These are phyloP conservation scores for Blastobotrys muscicola DNA, from an alignment of 805 yeast genomes.

Conservation along the genomic window DNA sequence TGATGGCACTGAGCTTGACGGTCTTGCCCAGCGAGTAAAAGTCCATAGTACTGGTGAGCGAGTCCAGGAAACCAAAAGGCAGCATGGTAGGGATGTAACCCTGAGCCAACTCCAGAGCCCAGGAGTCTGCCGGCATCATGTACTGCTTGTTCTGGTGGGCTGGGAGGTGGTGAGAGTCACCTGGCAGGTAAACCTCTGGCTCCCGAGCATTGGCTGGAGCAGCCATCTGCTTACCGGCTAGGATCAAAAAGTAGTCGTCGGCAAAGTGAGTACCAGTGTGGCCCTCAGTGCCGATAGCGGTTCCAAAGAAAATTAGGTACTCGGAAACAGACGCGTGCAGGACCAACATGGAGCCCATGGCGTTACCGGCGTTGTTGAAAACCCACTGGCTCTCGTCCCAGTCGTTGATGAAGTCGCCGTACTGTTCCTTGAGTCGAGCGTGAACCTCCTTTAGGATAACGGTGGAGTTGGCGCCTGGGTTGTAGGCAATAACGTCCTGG, in stretches of 20 bases:
- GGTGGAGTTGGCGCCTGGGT: conserved; percentile 38
- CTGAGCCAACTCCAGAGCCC: conserved; percentile 92
- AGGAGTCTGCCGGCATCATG: conserved; percentile 69
- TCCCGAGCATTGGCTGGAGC: conserved; percentile 52
- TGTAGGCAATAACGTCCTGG: conserved; percentile 36
- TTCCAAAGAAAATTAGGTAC: conserved; percentile 86
- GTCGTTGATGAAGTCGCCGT: conserved; percentile 68
- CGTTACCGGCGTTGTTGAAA: conserved; percentile 96
- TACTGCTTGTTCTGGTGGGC: conserved; percentile 79
- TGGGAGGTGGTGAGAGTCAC: conserved; percentile 70
- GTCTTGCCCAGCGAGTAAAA: conserved; percentile 59
- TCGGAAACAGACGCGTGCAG: conserved; percentile 92
- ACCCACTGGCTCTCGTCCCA: conserved; percentile 80
- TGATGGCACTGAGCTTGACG: conserved; percentile 60
- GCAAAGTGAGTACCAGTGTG: conserved; percentile 94
- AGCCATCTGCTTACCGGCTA: conserved; percentile 71
- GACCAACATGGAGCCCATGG: conserved; percentile 90
- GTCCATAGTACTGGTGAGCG: conserved; percentile 73
- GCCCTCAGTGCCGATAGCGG: conserved; percentile 92
- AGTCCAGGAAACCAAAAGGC: conserved; percentile 87
- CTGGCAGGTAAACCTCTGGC: conserved; percentile 74
- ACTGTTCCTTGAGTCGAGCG: conserved; percentile 45
- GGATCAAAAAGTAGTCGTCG: conserved; percentile 92
- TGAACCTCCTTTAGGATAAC: conserved; percentile 56
- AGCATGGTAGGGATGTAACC: conserved; percentile 99